A percentile compares a stretch with the other conserved stretches of the same genome.
phyloP scores from a whole-genome alignment of 1,139 yeast genomes.

The Schwanniomyces etchellsii region DNA sequence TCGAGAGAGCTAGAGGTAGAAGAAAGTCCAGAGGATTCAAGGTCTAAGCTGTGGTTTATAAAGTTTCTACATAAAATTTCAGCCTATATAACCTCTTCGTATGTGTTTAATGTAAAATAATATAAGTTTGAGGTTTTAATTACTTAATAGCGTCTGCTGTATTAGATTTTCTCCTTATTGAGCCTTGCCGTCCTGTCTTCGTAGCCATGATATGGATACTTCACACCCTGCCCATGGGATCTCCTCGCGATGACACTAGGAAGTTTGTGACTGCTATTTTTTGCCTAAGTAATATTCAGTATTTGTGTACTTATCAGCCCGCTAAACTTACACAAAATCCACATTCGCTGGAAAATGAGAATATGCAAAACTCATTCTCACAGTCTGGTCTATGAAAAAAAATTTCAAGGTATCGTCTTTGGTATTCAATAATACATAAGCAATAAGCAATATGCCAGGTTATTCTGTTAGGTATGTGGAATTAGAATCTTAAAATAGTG shows the following conservation, averaged over 20 bases:
- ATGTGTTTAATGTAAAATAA: constrained; percentile 14
- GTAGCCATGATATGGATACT: too few species aligned
- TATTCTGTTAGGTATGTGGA: constrained; percentile 96
- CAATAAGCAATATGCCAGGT: constrained; percentile 71
- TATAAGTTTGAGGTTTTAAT: constrained; percentile 5
- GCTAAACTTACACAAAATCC: too few species aligned
- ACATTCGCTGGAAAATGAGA: too few species aligned
- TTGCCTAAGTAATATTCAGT: too few species aligned
- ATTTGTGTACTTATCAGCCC: too few species aligned
- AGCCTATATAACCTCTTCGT: constrained; percentile 9
- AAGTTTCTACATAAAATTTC: constrained; percentile 7
- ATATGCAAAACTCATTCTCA: too few species aligned
- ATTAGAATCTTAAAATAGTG: too few species aligned
- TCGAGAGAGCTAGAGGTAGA: constrained; percentile 99
- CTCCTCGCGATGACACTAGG: too few species aligned
- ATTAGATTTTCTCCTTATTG: too few species aligned
- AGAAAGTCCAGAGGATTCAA: constrained; percentile 99
- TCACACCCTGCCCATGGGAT: too few species aligned
- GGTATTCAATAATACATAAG: constrained; percentile 4
- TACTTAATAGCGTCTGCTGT: not conserved
- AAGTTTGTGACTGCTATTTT: too few species aligned
- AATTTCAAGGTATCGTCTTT: not conserved
- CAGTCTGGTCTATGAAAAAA: not conserved
- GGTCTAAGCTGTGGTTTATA: constrained; percentile 61
- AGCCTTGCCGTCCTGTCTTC: too few species aligned